Evolutionary conservation across 371 early-diverging fungal species (phyloP).

Genomic region (Thermomucor indicae-seudaticae): DNA sequence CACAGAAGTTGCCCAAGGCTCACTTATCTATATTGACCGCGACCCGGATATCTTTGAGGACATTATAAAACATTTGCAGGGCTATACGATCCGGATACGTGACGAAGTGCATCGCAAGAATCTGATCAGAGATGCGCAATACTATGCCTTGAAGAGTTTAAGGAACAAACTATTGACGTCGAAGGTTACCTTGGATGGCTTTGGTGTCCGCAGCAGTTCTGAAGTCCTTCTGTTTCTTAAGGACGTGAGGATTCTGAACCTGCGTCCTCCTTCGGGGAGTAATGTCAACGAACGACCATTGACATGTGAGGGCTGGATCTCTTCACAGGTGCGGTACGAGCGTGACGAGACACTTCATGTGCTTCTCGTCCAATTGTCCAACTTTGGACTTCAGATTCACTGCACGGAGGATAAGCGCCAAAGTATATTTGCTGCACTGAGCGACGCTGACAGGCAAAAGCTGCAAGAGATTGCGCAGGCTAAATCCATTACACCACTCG

Average conservation of each 20-base stretch:
- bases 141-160: constrained; percentile 52
- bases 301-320: constrained; percentile 6
- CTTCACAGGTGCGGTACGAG: constrained; percentile 36
- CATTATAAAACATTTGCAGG: constrained; percentile 55
- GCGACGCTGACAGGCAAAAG: constrained; percentile 21
- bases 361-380: constrained; percentile 37
- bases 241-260: constrained; percentile 31
- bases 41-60: constrained; percentile 61
- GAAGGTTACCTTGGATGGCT: constrained; percentile 37
- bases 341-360: constrained; percentile 27
- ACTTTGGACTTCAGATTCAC: constrained; percentile 23
- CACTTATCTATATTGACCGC: constrained; percentile 54
- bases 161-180: constrained; percentile 48
- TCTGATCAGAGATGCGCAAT: constrained; percentile 56
- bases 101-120: constrained; percentile 62
- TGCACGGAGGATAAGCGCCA: no score
- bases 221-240: constrained; percentile 39
- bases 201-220: constrained; percentile 22
- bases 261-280: constrained; percentile 16
- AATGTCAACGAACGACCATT: not conserved
- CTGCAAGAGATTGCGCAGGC: constrained; percentile 32
- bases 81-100: constrained; percentile 55
- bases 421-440: constrained; percentile 5
- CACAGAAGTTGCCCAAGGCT: constrained; percentile 11
- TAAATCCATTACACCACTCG: constrained; percentile 14